These are phyloP conservation scores for Scheffersomyces amazonensis DNA, from an alignment of 805 yeast species.

Conservation along the genomic window DNA sequence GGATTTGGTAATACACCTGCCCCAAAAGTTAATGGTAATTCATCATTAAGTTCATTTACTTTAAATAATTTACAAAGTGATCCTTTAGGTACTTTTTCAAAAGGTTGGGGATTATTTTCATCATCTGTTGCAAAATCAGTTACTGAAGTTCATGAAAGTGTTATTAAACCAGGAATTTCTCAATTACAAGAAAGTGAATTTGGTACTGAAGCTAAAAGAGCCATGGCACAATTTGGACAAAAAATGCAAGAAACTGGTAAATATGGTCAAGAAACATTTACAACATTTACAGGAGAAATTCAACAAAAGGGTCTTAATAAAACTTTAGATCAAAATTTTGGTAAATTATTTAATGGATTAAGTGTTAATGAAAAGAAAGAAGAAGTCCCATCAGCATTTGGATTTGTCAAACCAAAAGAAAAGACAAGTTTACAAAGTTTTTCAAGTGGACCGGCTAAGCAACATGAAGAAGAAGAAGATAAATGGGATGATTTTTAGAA, in stretches of 20 bases:
- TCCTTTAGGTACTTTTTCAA: constrained; percentile 85
- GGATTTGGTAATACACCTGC: constrained; percentile 87
- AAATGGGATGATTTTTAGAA: constrained; percentile 66
- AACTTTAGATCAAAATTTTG: constrained; percentile 47
- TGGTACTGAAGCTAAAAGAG: constrained; percentile 78
- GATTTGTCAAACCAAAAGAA: constrained; percentile 54
- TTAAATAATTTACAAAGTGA: constrained; percentile 72
- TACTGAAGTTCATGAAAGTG: constrained; percentile 80
- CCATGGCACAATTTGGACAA: constrained; percentile 96
- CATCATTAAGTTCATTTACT: constrained; percentile 55
- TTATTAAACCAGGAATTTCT: constrained; percentile 86
- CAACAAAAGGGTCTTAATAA: constrained; percentile 38
- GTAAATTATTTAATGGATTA: constrained; percentile 56
- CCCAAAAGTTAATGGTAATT: constrained; percentile 31
- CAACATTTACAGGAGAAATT: constrained; percentile 49
- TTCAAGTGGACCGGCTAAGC: constrained; percentile 32
- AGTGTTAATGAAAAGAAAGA: constrained; percentile 28
- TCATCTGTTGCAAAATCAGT: constrained; percentile 81
- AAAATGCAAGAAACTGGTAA: constrained; percentile 86
- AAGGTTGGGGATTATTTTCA: constrained; percentile 94
- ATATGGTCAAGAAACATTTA: constrained; percentile 68
- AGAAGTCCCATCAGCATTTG: constrained; percentile 63
- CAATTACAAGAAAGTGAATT: constrained; percentile 76
- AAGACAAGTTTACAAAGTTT: constrained; percentile 57
- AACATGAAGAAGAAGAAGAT: constrained; percentile 49